Conservation (phyloP, 495 filamentous ascomycete genomes). For the Articulospora tetracladia region DNA sequence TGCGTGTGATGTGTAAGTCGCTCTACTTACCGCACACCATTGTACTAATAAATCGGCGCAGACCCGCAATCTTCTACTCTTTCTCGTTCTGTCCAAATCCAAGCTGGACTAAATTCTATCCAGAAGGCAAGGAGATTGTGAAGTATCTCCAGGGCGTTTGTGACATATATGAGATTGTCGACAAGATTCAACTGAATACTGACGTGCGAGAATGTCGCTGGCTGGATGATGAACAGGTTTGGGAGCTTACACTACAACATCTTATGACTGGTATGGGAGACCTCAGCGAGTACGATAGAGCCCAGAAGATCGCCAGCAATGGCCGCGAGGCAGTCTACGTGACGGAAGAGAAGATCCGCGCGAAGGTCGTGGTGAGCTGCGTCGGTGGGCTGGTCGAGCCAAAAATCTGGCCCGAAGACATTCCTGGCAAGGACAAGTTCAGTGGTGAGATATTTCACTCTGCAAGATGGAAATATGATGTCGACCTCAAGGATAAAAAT, state of each 20-base stretch:
- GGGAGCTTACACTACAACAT: constrained; percentile 40
- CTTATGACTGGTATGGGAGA: constrained; percentile 25
- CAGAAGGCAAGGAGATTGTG: constrained; percentile 40
- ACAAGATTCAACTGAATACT: constrained; percentile 39
- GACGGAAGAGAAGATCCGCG: constrained; percentile 40
- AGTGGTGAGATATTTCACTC: constrained; percentile 50
- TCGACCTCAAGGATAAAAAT: constrained; percentile 46
- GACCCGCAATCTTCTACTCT: constrained; percentile 38
- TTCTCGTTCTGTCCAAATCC: constrained; percentile 47
- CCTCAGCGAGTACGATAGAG: constrained; percentile 20
- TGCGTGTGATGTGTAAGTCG: constrained; percentile 29
- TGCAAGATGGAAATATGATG: constrained; percentile 46
- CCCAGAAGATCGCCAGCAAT: constrained; percentile 23
- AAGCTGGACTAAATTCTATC: constrained; percentile 40
- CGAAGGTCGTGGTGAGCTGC: constrained; percentile 53
- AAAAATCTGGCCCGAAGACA: constrained; percentile 29
- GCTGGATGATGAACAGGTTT: constrained; percentile 38
- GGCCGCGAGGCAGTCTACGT: constrained; percentile 31
- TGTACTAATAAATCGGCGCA: not conserved
- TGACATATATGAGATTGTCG: constrained; percentile 37
- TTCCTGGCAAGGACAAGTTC: constrained; percentile 41
- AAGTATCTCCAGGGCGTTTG: constrained; percentile 41
- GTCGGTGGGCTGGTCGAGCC: constrained; percentile 50
- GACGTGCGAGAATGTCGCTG: constrained; percentile 38
- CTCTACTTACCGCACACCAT: not conserved